Evolutionary conservation across 805 yeast genomes (phyloP), one percentile per base, ranked within the genome.

Genomic region (Candida ulmi): DNA sequence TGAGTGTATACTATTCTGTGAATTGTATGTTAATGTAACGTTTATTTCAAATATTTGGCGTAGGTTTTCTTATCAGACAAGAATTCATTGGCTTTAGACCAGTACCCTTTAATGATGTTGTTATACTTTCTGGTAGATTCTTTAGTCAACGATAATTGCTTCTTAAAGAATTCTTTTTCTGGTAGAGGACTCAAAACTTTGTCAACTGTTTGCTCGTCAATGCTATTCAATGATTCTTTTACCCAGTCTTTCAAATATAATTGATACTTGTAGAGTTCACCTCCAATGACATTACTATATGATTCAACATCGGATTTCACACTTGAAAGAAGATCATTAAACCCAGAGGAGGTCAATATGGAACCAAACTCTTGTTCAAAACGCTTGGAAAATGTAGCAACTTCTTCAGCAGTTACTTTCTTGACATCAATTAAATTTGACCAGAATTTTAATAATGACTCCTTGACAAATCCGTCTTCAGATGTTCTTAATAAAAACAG

Each of bases 81-180:
- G 37, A 78, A 56, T 1, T 83, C 81, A 45, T 80, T 82, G 18
- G 69, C 65, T 23, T 71, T 68, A 17, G 81, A 59, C 90, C 90
- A 83, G 59, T 81, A 78, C 37, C 70, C 74, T 41, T 78, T 72
- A 11, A 83, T 62, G 1, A 78, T 66, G 17, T 71, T 78, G 36
- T 76, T 71, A 2, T 82, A 79, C 30, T 71, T 71, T 47, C 87
- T 64, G 5, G 42, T 31, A 30, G 75, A 75, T 2, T 90, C 90
- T 51, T 88, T 70, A 1, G 88, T 80, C 2, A 80, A 43, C 58
- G 76, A 52, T 23, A 83, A 48, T 52, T 78, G 80, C 46, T 72
- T 77, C 17, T 78, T 54, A 36, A 81, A 74, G 5, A 65, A 48
- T 9, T 69, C 76, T 38, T 69, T 65, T 2, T 47, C 56, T 25